Conservation (phyloP, 2,329 filamentous ascomycete species). For the Xylaria arbuscula region DNA sequence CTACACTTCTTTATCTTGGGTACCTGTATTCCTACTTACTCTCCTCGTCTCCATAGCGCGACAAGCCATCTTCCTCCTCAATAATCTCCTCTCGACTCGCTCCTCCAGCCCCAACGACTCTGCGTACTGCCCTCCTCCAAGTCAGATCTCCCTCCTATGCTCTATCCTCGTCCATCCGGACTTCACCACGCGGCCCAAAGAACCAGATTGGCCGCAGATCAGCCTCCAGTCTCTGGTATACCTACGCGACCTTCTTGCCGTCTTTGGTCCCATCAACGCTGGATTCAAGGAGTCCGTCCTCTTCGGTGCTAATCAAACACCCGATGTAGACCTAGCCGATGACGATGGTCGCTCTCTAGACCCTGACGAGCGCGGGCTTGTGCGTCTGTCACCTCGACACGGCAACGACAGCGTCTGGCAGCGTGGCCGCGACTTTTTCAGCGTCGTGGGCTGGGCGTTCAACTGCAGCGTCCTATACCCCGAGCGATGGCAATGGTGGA, state of each 20-base stretch:
- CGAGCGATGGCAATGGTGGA: slow-evolving; percentile 84
- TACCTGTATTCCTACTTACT: background rate
- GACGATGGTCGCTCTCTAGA: slow-evolving; percentile 63
- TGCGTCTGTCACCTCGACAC: slow-evolving; percentile 67
- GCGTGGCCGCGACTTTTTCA: slow-evolving; percentile 89
- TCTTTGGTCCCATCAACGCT: slow-evolving; percentile 77
- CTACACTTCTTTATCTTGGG: background rate
- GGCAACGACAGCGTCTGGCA: slow-evolving; percentile 77
- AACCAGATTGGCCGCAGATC: slow-evolving; percentile 69
- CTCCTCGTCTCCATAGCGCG: slow-evolving; percentile 50
- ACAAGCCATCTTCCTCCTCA: slow-evolving; percentile 72
- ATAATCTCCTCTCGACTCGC: slow-evolving; percentile 69
- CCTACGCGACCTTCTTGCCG: slow-evolving; percentile 72
- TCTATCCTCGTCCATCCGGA: slow-evolving; percentile 85
- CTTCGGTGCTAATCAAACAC: slow-evolving; percentile 61
- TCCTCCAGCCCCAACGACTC: slow-evolving; percentile 48
- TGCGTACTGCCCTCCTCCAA: slow-evolving; percentile 74
- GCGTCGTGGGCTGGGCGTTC: slow-evolving; percentile 89
- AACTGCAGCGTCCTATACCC: slow-evolving; percentile 83
- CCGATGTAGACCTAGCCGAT: slow-evolving; percentile 58
- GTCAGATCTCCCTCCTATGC: slow-evolving; percentile 79
- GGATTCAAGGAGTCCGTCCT: slow-evolving; percentile 77
- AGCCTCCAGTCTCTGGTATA: slow-evolving; percentile 76
- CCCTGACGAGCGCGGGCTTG: slow-evolving; percentile 61
- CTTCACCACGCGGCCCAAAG: slow-evolving; percentile 78